Base-by-base conservation (phyloP, 2,329 filamentous ascomycete genomes). In the Fusarium metavorans region DNA sequence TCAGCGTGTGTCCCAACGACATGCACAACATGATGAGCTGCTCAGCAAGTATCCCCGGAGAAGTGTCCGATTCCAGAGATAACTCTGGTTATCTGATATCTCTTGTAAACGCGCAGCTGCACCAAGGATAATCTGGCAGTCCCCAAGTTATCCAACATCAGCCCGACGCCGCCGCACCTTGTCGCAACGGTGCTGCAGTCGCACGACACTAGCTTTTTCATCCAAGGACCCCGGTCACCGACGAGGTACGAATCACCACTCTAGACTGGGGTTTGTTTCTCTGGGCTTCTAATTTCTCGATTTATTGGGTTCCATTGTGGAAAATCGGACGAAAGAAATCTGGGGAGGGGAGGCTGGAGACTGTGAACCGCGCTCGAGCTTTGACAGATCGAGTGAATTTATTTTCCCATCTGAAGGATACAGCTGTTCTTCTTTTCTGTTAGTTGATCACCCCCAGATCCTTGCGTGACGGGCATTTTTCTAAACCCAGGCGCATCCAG, bases 131-230 rank as follows among this genome's bases (percentile, higher is more conserved):
- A 62, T 50, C 54, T 68, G 45, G 20, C 56, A 70, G 45, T 57
- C 34, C 45, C 25, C 59, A 30, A 68, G 43, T 57, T 57, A 60
- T 73, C 25, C 64, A 71, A 57, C 54, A 64, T 57, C 62, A 72
- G 64, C 64, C 70, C 50, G 58, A 45, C 70, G 60, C 61, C 27
- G 61, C 70, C 27, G 61, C 70, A 64, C 66, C 75, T 67, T 76
- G 73, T 76, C 65, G 65, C 72, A 77, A 77, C 76, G 74, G 76
- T 60, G 68, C 66, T 76, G 74, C 65, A 67, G 76, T 78, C 74
- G 73, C 76, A 72, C 71, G 73, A 70, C 74, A 71, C 69, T 57
- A 58, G 37, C 61, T 23, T 35, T 56, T n/a, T n/a, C 43, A 56
- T 67, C 64, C 56, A 39, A 48, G 57, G 61, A 68, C 67, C 74